phyloP scores from a whole-genome alignment of 257 asterid species.

The Parsonsia alboflavescens region DNA sequence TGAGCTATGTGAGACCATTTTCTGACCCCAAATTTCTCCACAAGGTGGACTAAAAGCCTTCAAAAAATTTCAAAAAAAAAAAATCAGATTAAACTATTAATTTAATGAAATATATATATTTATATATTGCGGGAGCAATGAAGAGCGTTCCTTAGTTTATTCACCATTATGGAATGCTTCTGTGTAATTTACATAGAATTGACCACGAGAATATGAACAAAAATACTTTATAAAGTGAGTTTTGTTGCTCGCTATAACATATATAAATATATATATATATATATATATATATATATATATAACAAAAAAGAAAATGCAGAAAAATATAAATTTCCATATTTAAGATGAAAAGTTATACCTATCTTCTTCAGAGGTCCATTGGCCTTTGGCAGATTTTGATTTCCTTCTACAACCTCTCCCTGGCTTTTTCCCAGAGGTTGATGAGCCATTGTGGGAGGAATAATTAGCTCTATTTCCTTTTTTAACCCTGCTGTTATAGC shows the following conservation, averaged over 20 bases:
- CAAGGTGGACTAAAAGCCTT: slow-evolving; percentile 58
- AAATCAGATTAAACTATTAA: not conserved
- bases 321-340: too few species aligned
- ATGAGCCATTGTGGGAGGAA: slow-evolving; percentile 10
- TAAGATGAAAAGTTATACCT: slow-evolving; percentile 12
- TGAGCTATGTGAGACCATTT: slow-evolving; percentile 88
- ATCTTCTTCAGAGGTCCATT: slow-evolving; percentile 86
- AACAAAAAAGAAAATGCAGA: too few species aligned
- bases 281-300: too few species aligned
- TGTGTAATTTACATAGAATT: too few species aligned
- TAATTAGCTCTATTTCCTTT: slow-evolving; percentile 14
- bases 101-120: too few species aligned
- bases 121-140: too few species aligned
- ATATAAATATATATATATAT: too few species aligned
- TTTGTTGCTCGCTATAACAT: too few species aligned
- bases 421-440: slow-evolving; percentile 15
- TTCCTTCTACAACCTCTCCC: slow-evolving; percentile 25
- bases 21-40: slow-evolving; percentile 67
- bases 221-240: too few species aligned
- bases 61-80: not conserved
- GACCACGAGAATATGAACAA: too few species aligned
- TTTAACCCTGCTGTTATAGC: slow-evolving; percentile 12
- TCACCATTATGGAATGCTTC: too few species aligned
- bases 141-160: too few species aligned
- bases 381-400: slow-evolving; percentile 70